These are phyloP conservation scores for Colletotrichum liriopes DNA, from an alignment of 2,329 filamentous ascomycete genomes.

Conservation along the genomic window DNA sequence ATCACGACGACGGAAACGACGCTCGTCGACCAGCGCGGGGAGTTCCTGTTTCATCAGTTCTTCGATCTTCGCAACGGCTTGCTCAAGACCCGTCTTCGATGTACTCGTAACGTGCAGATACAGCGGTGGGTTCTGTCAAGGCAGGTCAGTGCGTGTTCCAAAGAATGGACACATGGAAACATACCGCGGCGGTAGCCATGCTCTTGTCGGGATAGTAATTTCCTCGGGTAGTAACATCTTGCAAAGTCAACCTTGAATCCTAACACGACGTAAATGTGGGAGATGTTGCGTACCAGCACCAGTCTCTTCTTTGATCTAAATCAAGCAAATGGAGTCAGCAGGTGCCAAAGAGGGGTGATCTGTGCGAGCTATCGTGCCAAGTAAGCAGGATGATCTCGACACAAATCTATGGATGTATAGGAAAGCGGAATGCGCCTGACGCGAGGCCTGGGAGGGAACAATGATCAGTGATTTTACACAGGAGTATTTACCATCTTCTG, in stretches of 20 bases:
- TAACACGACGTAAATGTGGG: constrained; percentile 63
- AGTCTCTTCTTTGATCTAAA: constrained; percentile 99
- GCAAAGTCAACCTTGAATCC: constrained; percentile 71
- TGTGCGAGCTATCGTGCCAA: constrained; percentile 75
- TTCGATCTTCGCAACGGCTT: constrained; percentile 89
- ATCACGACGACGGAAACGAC: constrained; percentile 89
- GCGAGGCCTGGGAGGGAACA: constrained; percentile 40
- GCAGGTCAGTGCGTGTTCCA: constrained; percentile 17
- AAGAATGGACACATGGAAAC: constrained; percentile 52
- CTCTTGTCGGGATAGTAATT: constrained; percentile 97
- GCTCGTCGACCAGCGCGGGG: constrained; percentile 94
- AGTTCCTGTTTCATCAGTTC: constrained; percentile 97
- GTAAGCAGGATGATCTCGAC: constrained; percentile 80
- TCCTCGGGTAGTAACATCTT: constrained; percentile 98
- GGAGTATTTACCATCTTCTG: constrained; percentile 98
- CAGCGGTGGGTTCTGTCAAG: constrained; percentile 86
- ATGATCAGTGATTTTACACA: constrained; percentile 60
- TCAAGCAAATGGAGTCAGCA: constrained; percentile 94
- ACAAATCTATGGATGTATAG: constrained; percentile 57
- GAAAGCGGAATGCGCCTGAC: constrained; percentile 35
- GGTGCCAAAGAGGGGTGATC: constrained; percentile 82
- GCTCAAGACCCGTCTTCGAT: constrained; percentile 90
- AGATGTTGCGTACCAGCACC: constrained; percentile 93
- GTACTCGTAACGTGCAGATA: constrained; percentile 97
- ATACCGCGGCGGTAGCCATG: constrained; percentile 94